Percentiles rank a stretch among this genome's conserved stretches.
phyloP scores from a whole-genome alignment of 1,139 yeast genomes.

The Lodderomyces margitis region DNA sequence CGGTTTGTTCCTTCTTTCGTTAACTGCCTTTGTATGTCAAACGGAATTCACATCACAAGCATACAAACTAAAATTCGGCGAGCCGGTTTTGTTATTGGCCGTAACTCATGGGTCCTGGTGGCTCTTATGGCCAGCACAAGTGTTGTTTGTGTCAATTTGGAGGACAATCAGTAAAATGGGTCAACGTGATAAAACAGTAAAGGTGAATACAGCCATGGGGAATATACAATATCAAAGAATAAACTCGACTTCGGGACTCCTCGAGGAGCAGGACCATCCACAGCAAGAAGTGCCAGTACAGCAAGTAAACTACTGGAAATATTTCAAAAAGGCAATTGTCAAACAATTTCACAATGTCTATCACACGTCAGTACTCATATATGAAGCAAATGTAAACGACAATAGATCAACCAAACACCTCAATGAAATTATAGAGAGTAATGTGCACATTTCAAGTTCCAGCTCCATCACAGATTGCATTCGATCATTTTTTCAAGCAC shows the following conservation, averaged over 20 bases:
- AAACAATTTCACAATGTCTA: constrained; percentile 51
- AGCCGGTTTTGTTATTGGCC: constrained; percentile 66
- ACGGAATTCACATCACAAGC: constrained; percentile 79
- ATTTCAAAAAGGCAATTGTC: constrained; percentile 42
- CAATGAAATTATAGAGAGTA: constrained; percentile 35
- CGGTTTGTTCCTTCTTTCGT: constrained; percentile 56
- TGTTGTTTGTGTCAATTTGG: constrained; percentile 43
- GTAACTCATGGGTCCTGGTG: constrained; percentile 84
- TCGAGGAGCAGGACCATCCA: constrained; percentile 21
- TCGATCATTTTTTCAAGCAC: constrained; percentile 35
- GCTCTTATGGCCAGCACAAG: constrained; percentile 71
- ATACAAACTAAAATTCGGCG: constrained; percentile 57
- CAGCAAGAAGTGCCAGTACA: constrained; percentile 15
- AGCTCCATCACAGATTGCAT: constrained; percentile 38
- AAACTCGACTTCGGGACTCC: constrained; percentile 28
- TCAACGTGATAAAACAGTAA: constrained; percentile 2
- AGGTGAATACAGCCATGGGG: constrained; percentile 1
- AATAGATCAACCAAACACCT: constrained; percentile 37
- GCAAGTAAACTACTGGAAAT: constrained; percentile 22
- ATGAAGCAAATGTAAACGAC: constrained; percentile 38
- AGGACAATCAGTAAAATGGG: constrained; percentile 35
- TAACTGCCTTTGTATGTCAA: constrained; percentile 68
- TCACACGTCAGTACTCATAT: constrained; percentile 51
- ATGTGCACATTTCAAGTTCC: constrained; percentile 42
- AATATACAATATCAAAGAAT: constrained; percentile 26